Evolutionary conservation across 768 basidiomycete genomes (phyloP), one percentile per base, ranked within the genome.

Genomic region (Leccinum fibrillosum): DNA sequence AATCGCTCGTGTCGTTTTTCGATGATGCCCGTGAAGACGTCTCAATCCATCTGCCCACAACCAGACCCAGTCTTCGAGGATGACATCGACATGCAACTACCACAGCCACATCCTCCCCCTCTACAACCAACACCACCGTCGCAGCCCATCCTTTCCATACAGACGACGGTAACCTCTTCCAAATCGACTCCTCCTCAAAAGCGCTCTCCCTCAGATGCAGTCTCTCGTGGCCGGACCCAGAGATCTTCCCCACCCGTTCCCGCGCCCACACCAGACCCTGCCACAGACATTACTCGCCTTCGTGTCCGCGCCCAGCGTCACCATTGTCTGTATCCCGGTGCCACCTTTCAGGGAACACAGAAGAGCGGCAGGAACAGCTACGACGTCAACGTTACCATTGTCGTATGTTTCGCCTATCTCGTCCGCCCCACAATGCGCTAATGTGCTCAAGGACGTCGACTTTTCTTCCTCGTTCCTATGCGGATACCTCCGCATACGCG

Each of bases 321-420:
- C 68, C 84, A 89, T 63, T 91, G 88, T 70, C 79, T 92, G 10
- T 92, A 94, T 73, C 89, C 95, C 30, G 96, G 96, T 3, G 89
- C 92, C 42, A 80, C 83, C 15, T 98, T 95, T 72, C 80, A 85
- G 59, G 96, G 96, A 3, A 94, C 92, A 0, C 96, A 98, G 76
- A 93, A 94, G 76, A 91, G 89, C 62, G 96, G 95, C 3, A 82
- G 93, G 64, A 95, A 90, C 70, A 90, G 89, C 68, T 98, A 98
- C 78, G 92, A 96, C 61, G 96, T 98, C 44, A 89, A 85, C 66
- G 93, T 98, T 56, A 89, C 88, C 56, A 90, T 98, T 54, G 85
- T 93, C 71, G 93, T 96, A 73, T 69, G 92, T 86, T 26, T 34
- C 28, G 5, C 53, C 69, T 49, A 49, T 53, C 34, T 56, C 58